Evolutionary conservation across 148 eudicot genomes (phyloP), one percentile per base, ranked within the genome.

Genomic region (Rhododendron kiyosumense): DNA sequence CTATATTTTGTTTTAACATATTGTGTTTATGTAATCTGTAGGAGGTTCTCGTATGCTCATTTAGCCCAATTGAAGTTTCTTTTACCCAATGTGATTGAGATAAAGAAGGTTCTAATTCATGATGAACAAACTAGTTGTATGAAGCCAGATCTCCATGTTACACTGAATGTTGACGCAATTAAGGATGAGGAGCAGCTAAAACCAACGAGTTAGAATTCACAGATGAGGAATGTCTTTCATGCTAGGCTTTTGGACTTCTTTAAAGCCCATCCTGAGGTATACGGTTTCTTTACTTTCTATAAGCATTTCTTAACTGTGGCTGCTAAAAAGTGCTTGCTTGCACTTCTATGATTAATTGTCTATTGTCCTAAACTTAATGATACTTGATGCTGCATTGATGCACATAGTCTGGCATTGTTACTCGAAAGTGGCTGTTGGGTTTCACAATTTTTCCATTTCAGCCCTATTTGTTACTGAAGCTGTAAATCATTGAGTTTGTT

Each of bases 61-160:
- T 91, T 97, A 91, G 96, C 95, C 48, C 98, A 97, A 81, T 69
- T 95, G 87, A 97, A 94, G 93, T 89, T 90, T 79, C 87, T 95
- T 67, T 30, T 97, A 73, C 98, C 96, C 7, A 96, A 93, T 78
- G 94, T 88, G 4, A 90, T 96, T 88, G 90, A 86, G 78, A 83
- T 91, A 28, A 91, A 92, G 89, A 96, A 90, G 86, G 84, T 93
- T 20, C 94, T 92, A 78, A 88, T 89, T 38, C 90, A 73, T 38
- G 97, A 96, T 85, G 96, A 96, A 63, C 86, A 73, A 54, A 95
- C 94, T 0, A 65, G 86, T 81, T 93, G 94, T 85, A 93, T 93
- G 98, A 93, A 89, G 87, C 96, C 94, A 30, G 99, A 95, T 52
- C 92, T 95, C 81, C 90, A 84, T 65, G 80, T 97, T n/a, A 81